Conservation (phyloP, 192 early-diverging fungal species). For the Umbelopsis vinacea region DNA sequence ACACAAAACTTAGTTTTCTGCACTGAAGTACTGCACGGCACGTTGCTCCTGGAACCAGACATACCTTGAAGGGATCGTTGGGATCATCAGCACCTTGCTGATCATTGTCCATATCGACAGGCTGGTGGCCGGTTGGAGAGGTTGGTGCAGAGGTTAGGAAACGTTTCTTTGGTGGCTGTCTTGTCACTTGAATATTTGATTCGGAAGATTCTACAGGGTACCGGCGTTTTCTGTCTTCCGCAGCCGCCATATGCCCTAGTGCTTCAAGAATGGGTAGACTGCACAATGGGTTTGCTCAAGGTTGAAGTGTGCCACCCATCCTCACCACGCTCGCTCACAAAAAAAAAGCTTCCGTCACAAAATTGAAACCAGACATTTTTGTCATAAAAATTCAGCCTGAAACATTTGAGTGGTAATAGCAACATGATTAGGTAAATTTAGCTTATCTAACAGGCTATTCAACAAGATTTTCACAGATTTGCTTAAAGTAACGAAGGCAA, state of each 20-base stretch:
- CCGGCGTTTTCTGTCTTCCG: slow-evolving; percentile 31
- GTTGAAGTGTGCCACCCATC: background rate
- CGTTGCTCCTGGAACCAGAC: too few relatives aligned
- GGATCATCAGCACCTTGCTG: slow-evolving; percentile 24
- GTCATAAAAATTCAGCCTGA: background rate
- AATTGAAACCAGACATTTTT: background rate
- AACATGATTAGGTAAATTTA: too few relatives aligned
- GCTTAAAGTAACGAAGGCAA: background rate
- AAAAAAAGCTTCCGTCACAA: background rate
- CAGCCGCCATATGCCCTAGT: slow-evolving; percentile 23
- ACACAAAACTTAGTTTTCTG: too few relatives aligned
- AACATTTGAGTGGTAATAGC: too few relatives aligned
- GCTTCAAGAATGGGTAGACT: background rate
- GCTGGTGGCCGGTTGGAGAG: slow-evolving; percentile 17
- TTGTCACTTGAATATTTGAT: slow-evolving; percentile 17
- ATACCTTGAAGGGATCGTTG: slow-evolving; percentile 33
- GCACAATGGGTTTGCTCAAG: background rate
- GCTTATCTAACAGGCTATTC: too few relatives aligned
- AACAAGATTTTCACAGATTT: too few relatives aligned
- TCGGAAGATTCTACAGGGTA: slow-evolving; percentile 27
- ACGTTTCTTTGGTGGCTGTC: slow-evolving; percentile 33
- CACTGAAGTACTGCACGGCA: too few relatives aligned
- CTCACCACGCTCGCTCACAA: background rate
- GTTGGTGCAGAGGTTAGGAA: slow-evolving; percentile 30
- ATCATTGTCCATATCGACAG: slow-evolving; percentile 5